These are phyloP conservation scores for Papilionanthe hybrid DNA, from an alignment of 116 monocot genomes.

Conservation along the genomic window DNA sequence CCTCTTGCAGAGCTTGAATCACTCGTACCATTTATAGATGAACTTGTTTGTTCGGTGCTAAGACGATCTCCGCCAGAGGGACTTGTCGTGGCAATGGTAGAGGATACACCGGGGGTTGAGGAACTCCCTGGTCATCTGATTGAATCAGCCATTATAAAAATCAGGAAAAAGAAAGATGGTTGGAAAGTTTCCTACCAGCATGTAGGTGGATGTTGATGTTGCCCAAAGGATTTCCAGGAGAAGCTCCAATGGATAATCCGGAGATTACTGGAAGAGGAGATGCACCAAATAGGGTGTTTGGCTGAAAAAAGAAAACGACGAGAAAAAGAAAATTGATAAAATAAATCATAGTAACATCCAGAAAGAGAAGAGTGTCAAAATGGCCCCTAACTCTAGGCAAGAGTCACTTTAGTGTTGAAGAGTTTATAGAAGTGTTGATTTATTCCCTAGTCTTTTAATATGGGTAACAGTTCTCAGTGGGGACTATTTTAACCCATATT, in stretches of 20 bases:
- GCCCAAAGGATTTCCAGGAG: constrained; percentile 38
- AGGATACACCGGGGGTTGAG: constrained; percentile 30
- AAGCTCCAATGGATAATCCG: background rate
- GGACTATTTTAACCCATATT: no score
- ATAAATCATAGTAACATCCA: background rate
- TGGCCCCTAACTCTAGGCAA: no score
- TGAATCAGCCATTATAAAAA: constrained; percentile 6
- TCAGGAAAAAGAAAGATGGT: background rate
- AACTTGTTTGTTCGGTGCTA: constrained; percentile 20
- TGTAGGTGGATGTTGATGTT: constrained; percentile 57
- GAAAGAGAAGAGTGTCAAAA: no score
- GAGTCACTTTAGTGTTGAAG: no score
- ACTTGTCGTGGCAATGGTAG: constrained; percentile 25
- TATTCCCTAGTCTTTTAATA: no score
- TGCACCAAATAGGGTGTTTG: constrained; percentile 46
- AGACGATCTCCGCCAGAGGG: constrained; percentile 22
- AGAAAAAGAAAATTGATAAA: constrained; percentile 10
- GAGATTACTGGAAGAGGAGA: constrained; percentile 1
- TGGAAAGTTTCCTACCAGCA: constrained; percentile 33
- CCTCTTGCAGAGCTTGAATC: constrained; percentile 28
- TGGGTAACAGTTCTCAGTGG: no score
- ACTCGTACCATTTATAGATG: constrained; percentile 15
- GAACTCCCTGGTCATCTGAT: constrained; percentile 23
- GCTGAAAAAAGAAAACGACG: constrained; percentile 49
- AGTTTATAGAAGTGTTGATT: no score